Conservation (phyloP, 1,284 basidiomycete genomes). For the Ceratobasidium sp. region DNA sequence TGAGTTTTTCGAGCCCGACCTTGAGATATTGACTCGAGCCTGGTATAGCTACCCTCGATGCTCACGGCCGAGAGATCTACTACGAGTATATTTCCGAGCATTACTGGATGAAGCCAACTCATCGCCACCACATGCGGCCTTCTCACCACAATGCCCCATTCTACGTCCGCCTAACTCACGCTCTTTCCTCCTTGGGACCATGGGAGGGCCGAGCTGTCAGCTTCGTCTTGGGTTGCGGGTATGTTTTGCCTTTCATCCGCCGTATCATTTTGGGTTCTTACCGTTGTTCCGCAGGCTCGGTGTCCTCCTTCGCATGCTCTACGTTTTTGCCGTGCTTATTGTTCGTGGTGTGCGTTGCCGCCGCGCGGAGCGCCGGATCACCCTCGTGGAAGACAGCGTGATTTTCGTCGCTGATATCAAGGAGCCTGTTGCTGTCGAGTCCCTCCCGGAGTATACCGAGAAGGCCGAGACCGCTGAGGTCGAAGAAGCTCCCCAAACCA, state of each 20-base stretch:
- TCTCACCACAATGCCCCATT: conserved; percentile 51
- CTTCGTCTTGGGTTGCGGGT: conserved; percentile 70
- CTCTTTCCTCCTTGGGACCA: conserved; percentile 71
- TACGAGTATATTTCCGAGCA: neutral
- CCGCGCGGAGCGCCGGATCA: conserved; percentile 47
- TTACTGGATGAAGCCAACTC: conserved; percentile 42
- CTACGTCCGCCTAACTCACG: conserved; percentile 64
- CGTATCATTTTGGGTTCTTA: conserved; percentile 10
- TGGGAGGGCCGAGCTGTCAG: conserved; percentile 81
- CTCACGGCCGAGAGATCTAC: neutral
- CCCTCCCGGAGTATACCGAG: conserved; percentile 21
- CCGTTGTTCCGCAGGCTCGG: conserved; percentile 66
- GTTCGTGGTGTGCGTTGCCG: conserved; percentile 65
- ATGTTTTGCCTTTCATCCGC: conserved; percentile 46
- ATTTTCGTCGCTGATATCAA: conserved; percentile 27
- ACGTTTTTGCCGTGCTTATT: conserved; percentile 67
- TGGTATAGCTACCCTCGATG: neutral
- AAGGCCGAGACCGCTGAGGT: neutral
- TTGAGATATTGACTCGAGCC: neutral
- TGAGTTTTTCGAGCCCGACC: conserved; percentile 24
- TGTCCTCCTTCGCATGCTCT: conserved; percentile 77
- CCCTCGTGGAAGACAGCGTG: conserved; percentile 15
- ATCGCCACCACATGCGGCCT: conserved; percentile 42
- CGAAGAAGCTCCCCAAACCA: conserved; percentile 3
- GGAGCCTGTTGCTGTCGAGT: conserved; percentile 16